phyloP scores from a whole-genome alignment of 768 basidiomycete species.

The Phlegmacium glaucopus region DNA sequence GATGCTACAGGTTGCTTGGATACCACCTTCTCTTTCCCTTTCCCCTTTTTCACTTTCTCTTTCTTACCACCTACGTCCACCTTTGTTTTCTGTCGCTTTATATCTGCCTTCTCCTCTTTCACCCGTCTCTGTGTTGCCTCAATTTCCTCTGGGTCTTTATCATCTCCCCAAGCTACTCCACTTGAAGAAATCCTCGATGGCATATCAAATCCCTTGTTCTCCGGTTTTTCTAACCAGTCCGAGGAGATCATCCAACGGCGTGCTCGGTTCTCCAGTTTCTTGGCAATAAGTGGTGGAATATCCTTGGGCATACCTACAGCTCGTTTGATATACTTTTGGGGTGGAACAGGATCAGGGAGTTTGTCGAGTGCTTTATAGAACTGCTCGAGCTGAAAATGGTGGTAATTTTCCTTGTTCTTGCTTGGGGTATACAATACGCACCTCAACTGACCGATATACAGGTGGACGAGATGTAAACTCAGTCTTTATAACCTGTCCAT shows the following conservation, averaged over 20 bases:
- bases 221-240: constrained; percentile 11
- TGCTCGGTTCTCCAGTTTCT: constrained; percentile 7
- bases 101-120: background rate
- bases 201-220: constrained; percentile 10
- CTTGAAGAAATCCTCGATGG: background rate
- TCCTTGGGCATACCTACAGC: background rate
- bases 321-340: background rate
- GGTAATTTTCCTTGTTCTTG: background rate
- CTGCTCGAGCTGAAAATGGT: background rate
- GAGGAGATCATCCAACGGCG: constrained; percentile 20
- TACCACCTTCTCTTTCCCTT: background rate
- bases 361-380: constrained; percentile 1
- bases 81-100: background rate
- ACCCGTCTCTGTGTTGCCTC: background rate
- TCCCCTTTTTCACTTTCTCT: background rate
- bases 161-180: background rate
- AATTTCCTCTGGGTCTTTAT: background rate
- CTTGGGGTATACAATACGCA: background rate
- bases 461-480: background rate
- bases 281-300: constrained; percentile 8
- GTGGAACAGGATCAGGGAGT: background rate
- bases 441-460: background rate
- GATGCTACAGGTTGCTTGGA: background rate
- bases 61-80: background rate
- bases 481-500: background rate